These are phyloP conservation scores for Rutstroemia sp. DNA, from an alignment of 2,329 filamentous ascomycete species.

Conservation along the genomic window DNA sequence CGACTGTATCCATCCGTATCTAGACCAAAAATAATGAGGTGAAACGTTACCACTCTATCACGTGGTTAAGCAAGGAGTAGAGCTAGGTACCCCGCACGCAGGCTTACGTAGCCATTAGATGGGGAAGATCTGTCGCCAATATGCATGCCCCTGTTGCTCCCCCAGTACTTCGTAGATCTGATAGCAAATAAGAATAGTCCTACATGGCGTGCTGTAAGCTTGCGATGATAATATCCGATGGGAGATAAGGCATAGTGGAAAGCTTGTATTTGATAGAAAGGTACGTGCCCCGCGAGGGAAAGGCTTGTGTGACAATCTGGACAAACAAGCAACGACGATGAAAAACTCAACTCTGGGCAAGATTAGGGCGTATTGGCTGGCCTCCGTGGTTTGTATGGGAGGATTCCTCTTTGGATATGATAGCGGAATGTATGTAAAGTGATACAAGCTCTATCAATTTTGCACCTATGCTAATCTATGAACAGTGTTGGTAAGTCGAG, in stretches of 20 bases:
- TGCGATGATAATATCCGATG: background rate
- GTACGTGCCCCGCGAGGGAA: no score
- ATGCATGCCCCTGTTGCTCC: background rate
- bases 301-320: no score
- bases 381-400: conserved; percentile 42
- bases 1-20: no score
- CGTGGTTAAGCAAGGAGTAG: background rate
- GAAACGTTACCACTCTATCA: background rate
- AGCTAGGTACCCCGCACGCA: background rate
- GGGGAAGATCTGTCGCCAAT: no score
- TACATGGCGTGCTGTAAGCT: background rate
- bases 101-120: no score
- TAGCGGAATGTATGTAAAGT: conserved; percentile 29
- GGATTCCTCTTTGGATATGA: conserved; percentile 42
- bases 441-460: conserved; percentile 15
- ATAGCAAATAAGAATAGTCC: background rate
- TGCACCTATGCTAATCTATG: background rate
- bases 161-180: background rate
- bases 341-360: conserved; percentile 29
- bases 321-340: background rate
- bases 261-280: background rate
- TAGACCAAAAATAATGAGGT: background rate
- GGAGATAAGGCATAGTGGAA: background rate
- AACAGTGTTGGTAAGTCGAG: conserved; percentile 28
- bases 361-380: conserved; percentile 44